These are phyloP conservation scores for Rugiboletus extremiorientalis DNA, from an alignment of 1,284 basidiomycete species.

Conservation along the genomic window DNA sequence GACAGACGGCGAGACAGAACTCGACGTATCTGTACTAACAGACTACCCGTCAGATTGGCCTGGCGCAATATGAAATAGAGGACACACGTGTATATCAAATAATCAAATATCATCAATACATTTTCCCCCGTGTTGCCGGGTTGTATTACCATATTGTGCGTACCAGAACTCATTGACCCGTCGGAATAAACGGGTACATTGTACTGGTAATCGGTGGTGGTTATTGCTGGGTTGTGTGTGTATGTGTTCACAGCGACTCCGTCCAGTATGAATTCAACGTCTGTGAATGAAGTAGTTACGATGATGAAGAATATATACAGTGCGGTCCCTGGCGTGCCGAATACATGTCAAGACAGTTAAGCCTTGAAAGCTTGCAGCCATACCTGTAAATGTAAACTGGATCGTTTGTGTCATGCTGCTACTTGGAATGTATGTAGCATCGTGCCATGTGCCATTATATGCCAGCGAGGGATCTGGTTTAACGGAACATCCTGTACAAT, in stretches of 20 bases:
- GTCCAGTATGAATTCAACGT: slow-evolving; percentile 14
- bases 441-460: slow-evolving; percentile 22
- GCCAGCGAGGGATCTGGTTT: slow-evolving; percentile 1
- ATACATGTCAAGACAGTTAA: neutral
- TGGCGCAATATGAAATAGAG: neutral
- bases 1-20: neutral
- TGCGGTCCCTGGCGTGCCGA: slow-evolving; percentile 9
- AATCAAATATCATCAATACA: slow-evolving; percentile 16
- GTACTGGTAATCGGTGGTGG: slow-evolving; percentile 9
- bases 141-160: slow-evolving; percentile 12
- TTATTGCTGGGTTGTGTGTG: neutral
- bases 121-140: neutral
- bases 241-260: neutral
- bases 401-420: neutral
- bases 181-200: slow-evolving; percentile 19
- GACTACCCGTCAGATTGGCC: neutral
- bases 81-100: slow-evolving; percentile 17
- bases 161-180: neutral
- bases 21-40: slow-evolving; percentile 3
- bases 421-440: neutral
- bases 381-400: slow-evolving; percentile 18
- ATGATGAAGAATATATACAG: slow-evolving; percentile 24
- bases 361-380: neutral
- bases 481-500: neutral
- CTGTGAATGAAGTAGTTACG: slow-evolving; percentile 4